Base-by-base conservation (phyloP, 2,329 filamentous ascomycete genomes). In the Trichoderma hamatum region DNA sequence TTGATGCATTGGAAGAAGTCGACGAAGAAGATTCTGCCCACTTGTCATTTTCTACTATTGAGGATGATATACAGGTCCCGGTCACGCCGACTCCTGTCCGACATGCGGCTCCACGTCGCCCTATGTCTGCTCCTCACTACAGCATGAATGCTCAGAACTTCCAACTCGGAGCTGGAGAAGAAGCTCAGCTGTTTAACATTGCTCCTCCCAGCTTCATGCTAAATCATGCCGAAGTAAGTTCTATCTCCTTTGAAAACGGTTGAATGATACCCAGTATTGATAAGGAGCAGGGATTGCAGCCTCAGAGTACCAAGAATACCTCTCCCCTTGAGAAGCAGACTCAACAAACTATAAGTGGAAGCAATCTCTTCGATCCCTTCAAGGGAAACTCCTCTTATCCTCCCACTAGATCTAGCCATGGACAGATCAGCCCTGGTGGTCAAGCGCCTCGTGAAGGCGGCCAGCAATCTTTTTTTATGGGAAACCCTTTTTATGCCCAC, bases 1-100 rank as follows among this genome's bases (percentile, higher is more conserved):
- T 71, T 30, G 58, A 65, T 30, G 55, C 71, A 11, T 59, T 70
- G 3, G 71, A 72, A 11, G 70, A 72, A 55, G 30, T 68, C 14
- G 59, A 70, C 11, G 68, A 60, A 2, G 67, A 69, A 14, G 62
- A 63, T 16, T 70, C 68, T 55, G 68, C 71, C 49, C 69, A 73
- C 34, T 36, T 66, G 5, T 36, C 14, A 2, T 19, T 32, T 16
- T 26, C 24, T 5, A 21, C 14, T 21, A 21, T 24, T 30, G 68
- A 71, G 3, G 46, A 66, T 3, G 59, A 64, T 5, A 24, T 39
- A 26, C 30, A 28, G 3, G 16, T 58, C 19, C 67, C 66, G 13
- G 52, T 58, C 24, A 72, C 70, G 2, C 71, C 72, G 11, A 70
- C 71, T 52, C 72, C 70, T 13, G 43, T 65, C 32, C 55, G 59